Percentiles rank a stretch among this genome's conserved stretches.
These are phyloP conservation scores for Suillus brevipes DNA, from an alignment of 768 basidiomycete genomes.

Conservation along the genomic window DNA sequence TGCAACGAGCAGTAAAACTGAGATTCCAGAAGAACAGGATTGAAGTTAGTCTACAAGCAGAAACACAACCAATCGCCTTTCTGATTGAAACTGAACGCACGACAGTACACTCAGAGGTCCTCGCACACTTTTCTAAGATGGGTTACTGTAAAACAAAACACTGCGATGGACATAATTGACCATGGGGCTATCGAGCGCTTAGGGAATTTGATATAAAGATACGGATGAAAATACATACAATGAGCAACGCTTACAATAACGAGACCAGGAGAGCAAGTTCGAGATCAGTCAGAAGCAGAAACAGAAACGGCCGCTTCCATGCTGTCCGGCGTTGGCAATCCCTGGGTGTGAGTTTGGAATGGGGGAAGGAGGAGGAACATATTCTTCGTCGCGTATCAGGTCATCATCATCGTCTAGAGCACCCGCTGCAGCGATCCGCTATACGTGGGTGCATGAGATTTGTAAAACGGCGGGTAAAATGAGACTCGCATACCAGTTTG, in stretches of 20 bases:
- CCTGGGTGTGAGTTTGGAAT: too few species aligned
- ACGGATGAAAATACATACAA: not conserved
- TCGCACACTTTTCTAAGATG: too few species aligned
- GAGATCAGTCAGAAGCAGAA: not conserved
- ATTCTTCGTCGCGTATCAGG: not conserved
- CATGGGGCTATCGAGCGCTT: too few species aligned
- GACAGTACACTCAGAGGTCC: too few species aligned
- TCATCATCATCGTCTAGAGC: not conserved
- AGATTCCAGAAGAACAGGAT: too few species aligned
- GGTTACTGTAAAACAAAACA: too few species aligned
- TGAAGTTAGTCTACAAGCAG: too few species aligned
- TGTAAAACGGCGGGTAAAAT: not conserved
- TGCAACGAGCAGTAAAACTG: not conserved
- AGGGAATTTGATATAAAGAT: too few species aligned
- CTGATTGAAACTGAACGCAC: too few species aligned
- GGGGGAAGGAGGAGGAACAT: not conserved
- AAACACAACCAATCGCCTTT: too few species aligned
- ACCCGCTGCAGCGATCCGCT: not conserved
- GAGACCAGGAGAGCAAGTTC: not conserved
- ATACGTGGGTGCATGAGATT: not conserved
- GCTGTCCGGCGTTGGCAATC: not conserved
- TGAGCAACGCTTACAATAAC: too few species aligned
- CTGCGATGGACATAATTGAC: too few species aligned
- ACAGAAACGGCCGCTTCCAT: not conserved
- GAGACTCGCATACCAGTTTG: not conserved